Percentiles rank a stretch among this genome's conserved stretches.
These are phyloP conservation scores for Rhizophagus sp. DNA, from an alignment of 192 early-diverging fungal species.

Conservation along the genomic window DNA sequence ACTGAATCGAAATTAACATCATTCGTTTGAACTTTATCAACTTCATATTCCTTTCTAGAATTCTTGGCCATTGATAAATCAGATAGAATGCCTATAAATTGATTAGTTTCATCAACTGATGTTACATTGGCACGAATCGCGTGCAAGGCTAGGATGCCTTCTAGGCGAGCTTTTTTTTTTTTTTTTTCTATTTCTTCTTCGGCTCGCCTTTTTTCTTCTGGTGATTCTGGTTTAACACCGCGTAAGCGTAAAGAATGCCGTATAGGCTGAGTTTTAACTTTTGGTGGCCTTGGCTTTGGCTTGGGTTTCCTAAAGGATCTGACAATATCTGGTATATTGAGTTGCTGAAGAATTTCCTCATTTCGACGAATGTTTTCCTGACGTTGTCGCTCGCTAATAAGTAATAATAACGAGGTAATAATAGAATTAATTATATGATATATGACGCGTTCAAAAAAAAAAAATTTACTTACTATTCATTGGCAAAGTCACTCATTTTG, in stretches of 20 bases:
- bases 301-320: background rate
- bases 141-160: conserved; percentile 8
- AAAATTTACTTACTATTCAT: conserved; percentile 9
- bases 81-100: background rate
- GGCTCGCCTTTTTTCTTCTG: conserved; percentile 23
- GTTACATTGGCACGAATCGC: background rate
- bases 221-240: background rate
- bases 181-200: conserved; percentile 17
- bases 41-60: background rate
- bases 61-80: background rate
- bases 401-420: background rate
- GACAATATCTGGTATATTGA: conserved; percentile 32
- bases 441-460: background rate
- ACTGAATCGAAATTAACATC: conserved; percentile 26
- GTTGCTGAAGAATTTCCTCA: conserved; percentile 37
- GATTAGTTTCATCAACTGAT: background rate
- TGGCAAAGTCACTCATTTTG: background rate
- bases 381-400: conserved; percentile 39
- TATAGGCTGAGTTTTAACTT: background rate
- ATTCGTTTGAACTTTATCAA: conserved; percentile 20
- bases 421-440: background rate
- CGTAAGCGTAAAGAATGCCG: conserved; percentile 26
- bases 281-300: conserved; percentile 25
- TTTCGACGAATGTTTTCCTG: conserved; percentile 47
- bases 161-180: background rate